Percentiles rank a stretch among this genome's conserved stretches.
phyloP scores from a whole-genome alignment of 176 grass and related monocot genomes.

The Aegilops speltoides region DNA sequence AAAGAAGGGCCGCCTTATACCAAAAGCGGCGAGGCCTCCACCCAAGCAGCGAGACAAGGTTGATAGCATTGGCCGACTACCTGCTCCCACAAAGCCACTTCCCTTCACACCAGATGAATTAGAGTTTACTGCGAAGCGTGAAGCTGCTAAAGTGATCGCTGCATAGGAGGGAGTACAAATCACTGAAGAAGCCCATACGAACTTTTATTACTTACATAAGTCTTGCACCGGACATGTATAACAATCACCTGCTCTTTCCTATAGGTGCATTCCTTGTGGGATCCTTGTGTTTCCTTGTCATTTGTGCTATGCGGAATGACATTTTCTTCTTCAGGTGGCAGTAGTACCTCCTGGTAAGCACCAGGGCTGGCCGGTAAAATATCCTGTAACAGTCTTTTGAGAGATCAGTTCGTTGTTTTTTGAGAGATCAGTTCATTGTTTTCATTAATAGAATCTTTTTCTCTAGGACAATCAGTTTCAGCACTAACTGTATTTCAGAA shows the following conservation, averaged over 20 bases:
- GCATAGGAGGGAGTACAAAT: neutral
- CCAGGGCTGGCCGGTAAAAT: neutral
- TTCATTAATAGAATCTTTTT: neutral
- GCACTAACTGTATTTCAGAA: too few species aligned
- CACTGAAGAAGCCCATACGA: neutral
- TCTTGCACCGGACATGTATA: neutral
- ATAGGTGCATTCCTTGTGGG: neutral
- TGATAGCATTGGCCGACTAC: constrained; percentile 80
- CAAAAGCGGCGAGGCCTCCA: constrained; percentile 74
- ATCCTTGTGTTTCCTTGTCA: neutral
- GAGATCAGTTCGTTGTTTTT: neutral
- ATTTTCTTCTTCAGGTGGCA: neutral
- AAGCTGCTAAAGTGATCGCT: constrained; percentile 22
- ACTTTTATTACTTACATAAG: neutral
- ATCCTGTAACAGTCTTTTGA: neutral
- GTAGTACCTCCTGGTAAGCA: neutral
- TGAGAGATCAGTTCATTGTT: neutral
- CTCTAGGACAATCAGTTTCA: too few species aligned
- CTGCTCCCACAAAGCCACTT: constrained; percentile 81
- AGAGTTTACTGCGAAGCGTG: constrained; percentile 44
- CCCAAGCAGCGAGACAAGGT: constrained; percentile 85
- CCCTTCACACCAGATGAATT: constrained; percentile 58
- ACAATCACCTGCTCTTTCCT: neutral
- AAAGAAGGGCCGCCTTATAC: constrained; percentile 86
- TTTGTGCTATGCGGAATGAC: neutral